Conservation (phyloP, 2,329 filamentous ascomycete genomes). For the Cytospora chrysosperma region DNA sequence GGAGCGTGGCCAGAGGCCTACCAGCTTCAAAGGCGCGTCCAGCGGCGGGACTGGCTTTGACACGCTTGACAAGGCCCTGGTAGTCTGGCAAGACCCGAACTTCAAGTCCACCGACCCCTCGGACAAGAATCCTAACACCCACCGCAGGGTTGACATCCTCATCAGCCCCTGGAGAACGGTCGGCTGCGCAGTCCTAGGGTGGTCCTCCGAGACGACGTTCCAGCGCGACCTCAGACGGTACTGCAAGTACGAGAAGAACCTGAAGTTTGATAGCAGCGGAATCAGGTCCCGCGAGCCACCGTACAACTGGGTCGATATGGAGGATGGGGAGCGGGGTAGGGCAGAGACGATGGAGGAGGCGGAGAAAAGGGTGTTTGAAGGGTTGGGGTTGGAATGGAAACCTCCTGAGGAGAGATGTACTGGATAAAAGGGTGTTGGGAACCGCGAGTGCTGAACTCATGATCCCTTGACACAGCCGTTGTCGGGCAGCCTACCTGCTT, state of each 20-base stretch:
- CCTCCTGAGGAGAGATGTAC: slow-evolving; percentile 68
- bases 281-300: slow-evolving; percentile 58
- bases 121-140: slow-evolving; percentile 67
- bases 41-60: slow-evolving; percentile 69
- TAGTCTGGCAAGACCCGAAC: slow-evolving; percentile 81
- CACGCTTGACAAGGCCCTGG: slow-evolving; percentile 84
- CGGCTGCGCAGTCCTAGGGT: slow-evolving; percentile 84
- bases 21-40: slow-evolving; percentile 45
- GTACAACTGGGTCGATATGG: slow-evolving; percentile 67
- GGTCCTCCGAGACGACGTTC: slow-evolving; percentile 87
- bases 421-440: slow-evolving; percentile 40
- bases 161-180: slow-evolving; percentile 84
- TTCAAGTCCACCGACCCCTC: slow-evolving; percentile 39
- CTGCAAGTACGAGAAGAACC: slow-evolving; percentile 66
- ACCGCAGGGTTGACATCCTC: slow-evolving; percentile 90
- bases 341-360: slow-evolving; percentile 69
- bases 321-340: slow-evolving; percentile 50
- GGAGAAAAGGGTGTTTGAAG: slow-evolving; percentile 78
- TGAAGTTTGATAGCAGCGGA: slow-evolving; percentile 92
- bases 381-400: slow-evolving; percentile 67
- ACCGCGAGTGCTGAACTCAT: not conserved
- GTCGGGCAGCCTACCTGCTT: not conserved
- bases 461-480: too few relatives aligned
- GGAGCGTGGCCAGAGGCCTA: slow-evolving; percentile 64
- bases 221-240: slow-evolving; percentile 81